Conservation (phyloP, 1,284 basidiomycete species). For the Coniophora puteana region DNA sequence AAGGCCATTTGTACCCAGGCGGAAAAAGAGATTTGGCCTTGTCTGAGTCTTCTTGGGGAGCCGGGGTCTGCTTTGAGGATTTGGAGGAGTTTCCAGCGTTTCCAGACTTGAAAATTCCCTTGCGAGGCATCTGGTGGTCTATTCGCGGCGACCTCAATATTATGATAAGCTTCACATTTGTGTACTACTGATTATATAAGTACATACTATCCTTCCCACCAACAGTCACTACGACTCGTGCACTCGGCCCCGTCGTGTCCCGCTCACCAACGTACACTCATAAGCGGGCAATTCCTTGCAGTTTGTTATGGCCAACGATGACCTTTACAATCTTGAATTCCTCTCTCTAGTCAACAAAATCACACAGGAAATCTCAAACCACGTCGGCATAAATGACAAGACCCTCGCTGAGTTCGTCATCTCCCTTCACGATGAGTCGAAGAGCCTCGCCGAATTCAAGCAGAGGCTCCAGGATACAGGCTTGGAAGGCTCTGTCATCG, state of each 20-base stretch:
- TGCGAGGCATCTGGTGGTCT: slow-evolving; percentile 56
- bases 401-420: slow-evolving; percentile 96
- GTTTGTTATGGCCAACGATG: slow-evolving; percentile 62
- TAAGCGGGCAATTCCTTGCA: no score
- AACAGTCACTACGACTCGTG: not conserved
- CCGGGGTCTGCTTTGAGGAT: slow-evolving; percentile 17
- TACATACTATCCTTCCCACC: no score
- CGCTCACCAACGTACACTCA: not conserved
- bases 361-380: slow-evolving; percentile 87
- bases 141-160: not conserved
- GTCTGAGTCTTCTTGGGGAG: slow-evolving; percentile 15
- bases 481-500: slow-evolving; percentile 87
- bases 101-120: slow-evolving; percentile 80
- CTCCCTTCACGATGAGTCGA: slow-evolving; percentile 83
- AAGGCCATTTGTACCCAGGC: slow-evolving; percentile 76
- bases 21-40: slow-evolving; percentile 68
- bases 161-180: not conserved
- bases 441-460: slow-evolving; percentile 77
- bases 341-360: slow-evolving; percentile 88
- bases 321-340: slow-evolving; percentile 87
- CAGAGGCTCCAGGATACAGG: slow-evolving; percentile 76
- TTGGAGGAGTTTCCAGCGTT: slow-evolving; percentile 85
- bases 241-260: slow-evolving; percentile 1
- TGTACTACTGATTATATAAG: no score
- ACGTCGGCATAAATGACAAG: slow-evolving; percentile 84